A percentile compares a stretch with the other conserved stretches of the same genome.
Conservation (phyloP, 495 filamentous ascomycete genomes). For the Penicillium mononematosum region DNA sequence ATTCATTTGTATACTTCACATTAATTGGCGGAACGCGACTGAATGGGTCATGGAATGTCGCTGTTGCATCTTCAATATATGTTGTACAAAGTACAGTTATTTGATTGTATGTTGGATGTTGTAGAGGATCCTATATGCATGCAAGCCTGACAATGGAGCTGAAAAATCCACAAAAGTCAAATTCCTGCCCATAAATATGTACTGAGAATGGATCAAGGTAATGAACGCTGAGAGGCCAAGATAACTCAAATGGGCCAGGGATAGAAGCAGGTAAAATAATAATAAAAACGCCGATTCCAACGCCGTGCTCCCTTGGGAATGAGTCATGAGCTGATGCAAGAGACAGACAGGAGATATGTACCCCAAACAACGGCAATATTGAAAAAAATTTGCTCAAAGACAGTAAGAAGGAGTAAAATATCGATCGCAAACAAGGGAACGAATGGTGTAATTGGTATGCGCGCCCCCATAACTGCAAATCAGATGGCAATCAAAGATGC, state of each 20-base stretch:
- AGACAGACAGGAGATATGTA: slow-evolving; percentile 10
- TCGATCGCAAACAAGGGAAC: slow-evolving; percentile 1
- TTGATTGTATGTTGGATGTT: neutral
- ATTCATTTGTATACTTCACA: neutral
- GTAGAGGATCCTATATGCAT: neutral
- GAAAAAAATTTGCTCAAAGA: slow-evolving; percentile 2
- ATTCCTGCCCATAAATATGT: slow-evolving; percentile 1
- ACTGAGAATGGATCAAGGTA: slow-evolving; percentile 1
- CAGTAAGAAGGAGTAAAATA: neutral
- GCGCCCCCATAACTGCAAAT: neutral
- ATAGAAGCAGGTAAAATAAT: slow-evolving; percentile 7
- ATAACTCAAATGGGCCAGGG: neutral
- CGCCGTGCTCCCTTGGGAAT: slow-evolving; percentile 21
- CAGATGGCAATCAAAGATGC: slow-evolving; percentile 4
- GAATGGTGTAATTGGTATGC: slow-evolving; percentile 3
- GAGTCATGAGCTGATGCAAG: slow-evolving; percentile 24
- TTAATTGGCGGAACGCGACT: neutral
- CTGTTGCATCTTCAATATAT: neutral
- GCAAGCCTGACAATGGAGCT: neutral
- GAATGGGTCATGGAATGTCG: neutral
- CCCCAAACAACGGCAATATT: neutral
- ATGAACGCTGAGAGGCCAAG: neutral
- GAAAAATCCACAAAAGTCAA: neutral
- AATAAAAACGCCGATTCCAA: slow-evolving; percentile 22
- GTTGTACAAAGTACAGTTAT: neutral